Base-by-base conservation (phyloP, 2,329 filamentous ascomycete species). In the Penicillium sp. region DNA sequence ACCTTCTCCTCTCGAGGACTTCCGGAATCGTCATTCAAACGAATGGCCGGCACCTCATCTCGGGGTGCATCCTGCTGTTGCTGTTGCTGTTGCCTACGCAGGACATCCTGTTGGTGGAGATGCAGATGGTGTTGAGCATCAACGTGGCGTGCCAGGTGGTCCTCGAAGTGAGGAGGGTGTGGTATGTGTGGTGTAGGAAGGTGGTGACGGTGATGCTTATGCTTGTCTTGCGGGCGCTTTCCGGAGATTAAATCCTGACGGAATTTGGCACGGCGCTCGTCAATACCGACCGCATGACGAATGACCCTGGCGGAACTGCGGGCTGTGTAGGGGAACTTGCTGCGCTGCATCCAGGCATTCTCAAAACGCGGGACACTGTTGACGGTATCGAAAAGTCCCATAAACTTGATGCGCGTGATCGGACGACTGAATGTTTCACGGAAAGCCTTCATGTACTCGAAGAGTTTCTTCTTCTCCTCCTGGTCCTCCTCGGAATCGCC, bases 351-450 rank as follows among this genome's bases (percentile, higher is more conserved):
- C 75, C 75, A 80, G 6, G 79, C 81, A 44, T 79, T 83, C 71
- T 94, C 90, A 56, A 94, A 94, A 3, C 83, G 81, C 1, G 89
- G 89, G 0, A 92, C 89, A 14, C 86, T 89, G 65, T 92, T 92
- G 59, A 93, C 89, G 0, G 89, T 92, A 63, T 93, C 89, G 59
- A 93, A 94, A 0, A 94, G 79, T 0, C 90, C 90, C 1, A 94
- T 77, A 62, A 93, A 92, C 2, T 82, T 81, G 57, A 93, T 90
- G 0, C 88, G 81, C 11, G 85, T 82, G 1, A 92, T 87, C 0
- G 89, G 89, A 0, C 90, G 79, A 41, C 86, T 89, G 67, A 94
- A 94, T 0, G 89, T 93, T 71, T 92, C 88, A 20, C 89, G 83
- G 67, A 94, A 94, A 0, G 84, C 86, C 62, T 87, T 89, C 85